phyloP scores from a whole-genome alignment of 225 moss, liverwort and hornwort species.

The Climacium dendroides region DNA sequence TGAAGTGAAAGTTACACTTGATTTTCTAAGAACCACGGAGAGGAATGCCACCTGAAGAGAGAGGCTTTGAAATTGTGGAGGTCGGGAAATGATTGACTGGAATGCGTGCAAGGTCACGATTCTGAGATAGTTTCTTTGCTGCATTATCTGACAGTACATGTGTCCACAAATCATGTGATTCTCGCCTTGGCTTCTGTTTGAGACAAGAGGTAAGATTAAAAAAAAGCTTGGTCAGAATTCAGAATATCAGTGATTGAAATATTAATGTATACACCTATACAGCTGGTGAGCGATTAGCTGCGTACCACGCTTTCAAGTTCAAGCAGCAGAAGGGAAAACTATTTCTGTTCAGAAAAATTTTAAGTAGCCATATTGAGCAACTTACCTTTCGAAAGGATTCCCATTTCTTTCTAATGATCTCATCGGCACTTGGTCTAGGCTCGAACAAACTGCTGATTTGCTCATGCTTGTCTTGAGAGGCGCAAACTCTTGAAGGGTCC shows the following conservation, averaged over 20 bases:
- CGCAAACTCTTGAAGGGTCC: not conserved
- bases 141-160: constrained; percentile 3
- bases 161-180: constrained; percentile 21
- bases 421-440: not conserved
- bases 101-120: not conserved
- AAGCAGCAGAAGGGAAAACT: not conserved
- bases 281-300: not conserved
- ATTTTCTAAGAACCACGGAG: not conserved
- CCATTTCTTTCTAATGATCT: constrained; percentile 5
- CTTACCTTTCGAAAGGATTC: constrained; percentile 9
- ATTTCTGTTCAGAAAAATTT: not conserved
- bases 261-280: not conserved
- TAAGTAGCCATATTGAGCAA: not conserved
- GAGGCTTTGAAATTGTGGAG: constrained; percentile 2
- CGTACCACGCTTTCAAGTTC: not conserved
- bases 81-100: not conserved
- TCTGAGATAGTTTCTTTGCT: not conserved
- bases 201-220: not conserved
- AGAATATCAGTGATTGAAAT: not conserved
- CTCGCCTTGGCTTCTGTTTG: constrained; percentile 12
- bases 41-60: constrained; percentile 6
- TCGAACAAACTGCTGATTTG: not conserved
- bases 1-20: not conserved
- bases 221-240: not conserved
- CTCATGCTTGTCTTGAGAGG: not conserved